phyloP scores from a whole-genome alignment of 768 basidiomycete genomes.

The Suillus plorans region DNA sequence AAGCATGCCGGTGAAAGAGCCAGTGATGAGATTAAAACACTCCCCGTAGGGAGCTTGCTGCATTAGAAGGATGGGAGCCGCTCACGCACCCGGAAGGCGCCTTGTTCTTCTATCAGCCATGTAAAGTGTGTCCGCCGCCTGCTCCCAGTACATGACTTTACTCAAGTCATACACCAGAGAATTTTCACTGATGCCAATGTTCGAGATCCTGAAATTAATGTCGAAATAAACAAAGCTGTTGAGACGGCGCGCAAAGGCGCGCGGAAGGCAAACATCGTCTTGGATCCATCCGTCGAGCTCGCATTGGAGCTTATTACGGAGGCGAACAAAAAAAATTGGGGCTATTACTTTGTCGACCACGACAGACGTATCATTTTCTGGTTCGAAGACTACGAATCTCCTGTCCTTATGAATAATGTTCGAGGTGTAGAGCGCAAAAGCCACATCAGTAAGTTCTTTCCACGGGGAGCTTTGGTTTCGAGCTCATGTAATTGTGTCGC shows the following conservation, averaged over 20 bases:
- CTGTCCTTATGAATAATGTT: conserved; percentile 32
- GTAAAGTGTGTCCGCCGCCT: conserved; percentile 32
- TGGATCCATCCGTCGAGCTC: background rate
- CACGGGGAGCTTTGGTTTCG: background rate
- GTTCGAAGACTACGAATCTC: conserved; percentile 38
- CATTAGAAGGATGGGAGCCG: background rate
- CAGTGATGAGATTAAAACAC: background rate
- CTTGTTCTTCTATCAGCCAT: conserved; percentile 47
- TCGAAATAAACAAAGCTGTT: background rate
- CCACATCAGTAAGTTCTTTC: conserved; percentile 39
- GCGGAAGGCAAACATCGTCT: background rate
- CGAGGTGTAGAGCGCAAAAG: conserved; percentile 37
- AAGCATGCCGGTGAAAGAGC: background rate
- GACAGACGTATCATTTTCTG: conserved; percentile 43
- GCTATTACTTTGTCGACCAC: conserved; percentile 50
- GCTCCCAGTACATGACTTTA: background rate
- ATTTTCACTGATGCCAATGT: background rate
- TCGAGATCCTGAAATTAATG: background rate
- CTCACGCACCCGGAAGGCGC: conserved; percentile 52
- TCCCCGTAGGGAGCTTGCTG: background rate
- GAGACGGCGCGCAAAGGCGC: background rate
- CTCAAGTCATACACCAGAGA: background rate
- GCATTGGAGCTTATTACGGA: background rate
- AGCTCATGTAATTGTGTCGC: background rate
- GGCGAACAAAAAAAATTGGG: background rate